A percentile compares a stretch with the other conserved stretches of the same genome.
These are phyloP conservation scores for Lunularia cruciata DNA, from an alignment of 225 moss, liverwort and hornwort genomes.

Conservation along the genomic window DNA sequence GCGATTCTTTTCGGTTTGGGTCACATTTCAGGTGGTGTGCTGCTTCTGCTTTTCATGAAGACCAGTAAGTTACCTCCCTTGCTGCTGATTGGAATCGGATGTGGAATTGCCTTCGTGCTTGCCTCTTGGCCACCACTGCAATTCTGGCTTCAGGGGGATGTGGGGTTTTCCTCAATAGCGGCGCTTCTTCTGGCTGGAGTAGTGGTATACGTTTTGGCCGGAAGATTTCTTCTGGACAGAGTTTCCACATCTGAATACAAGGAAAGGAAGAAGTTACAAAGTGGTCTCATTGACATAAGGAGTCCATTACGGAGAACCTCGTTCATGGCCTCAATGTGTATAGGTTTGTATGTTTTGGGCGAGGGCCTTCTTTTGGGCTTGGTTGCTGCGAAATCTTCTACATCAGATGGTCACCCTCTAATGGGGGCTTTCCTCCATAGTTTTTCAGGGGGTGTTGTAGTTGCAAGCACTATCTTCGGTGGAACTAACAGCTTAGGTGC, in stretches of 20 bases:
- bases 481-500: slow-evolving; percentile 57
- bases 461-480: slow-evolving; percentile 65
- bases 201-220: slow-evolving; percentile 32
- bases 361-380: slow-evolving; percentile 54
- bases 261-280: slow-evolving; percentile 46
- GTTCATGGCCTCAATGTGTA: slow-evolving; percentile 25
- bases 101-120: slow-evolving; percentile 68
- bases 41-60: slow-evolving; percentile 50
- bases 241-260: slow-evolving; percentile 44
- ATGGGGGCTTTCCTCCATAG: slow-evolving; percentile 72
- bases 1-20: slow-evolving; percentile 65
- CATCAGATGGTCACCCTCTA: slow-evolving; percentile 29
- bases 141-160: slow-evolving; percentile 55
- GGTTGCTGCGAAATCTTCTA: slow-evolving; percentile 49
- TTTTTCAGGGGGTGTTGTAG: slow-evolving; percentile 71
- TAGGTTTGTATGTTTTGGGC: slow-evolving; percentile 32
- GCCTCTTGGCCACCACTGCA: slow-evolving; percentile 82
- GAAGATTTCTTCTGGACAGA: slow-evolving; percentile 47
- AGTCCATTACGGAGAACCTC: slow-evolving; percentile 36
- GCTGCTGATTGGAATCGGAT: slow-evolving; percentile 73
- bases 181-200: slow-evolving; percentile 49
- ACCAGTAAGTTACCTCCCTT: slow-evolving; percentile 50
- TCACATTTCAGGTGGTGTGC: slow-evolving; percentile 60
- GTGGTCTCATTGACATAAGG: slow-evolving; percentile 36
- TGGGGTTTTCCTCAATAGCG: slow-evolving; percentile 42